Conservation (phyloP, 768 basidiomycete species). For the Termitomyces sp. region DNA sequence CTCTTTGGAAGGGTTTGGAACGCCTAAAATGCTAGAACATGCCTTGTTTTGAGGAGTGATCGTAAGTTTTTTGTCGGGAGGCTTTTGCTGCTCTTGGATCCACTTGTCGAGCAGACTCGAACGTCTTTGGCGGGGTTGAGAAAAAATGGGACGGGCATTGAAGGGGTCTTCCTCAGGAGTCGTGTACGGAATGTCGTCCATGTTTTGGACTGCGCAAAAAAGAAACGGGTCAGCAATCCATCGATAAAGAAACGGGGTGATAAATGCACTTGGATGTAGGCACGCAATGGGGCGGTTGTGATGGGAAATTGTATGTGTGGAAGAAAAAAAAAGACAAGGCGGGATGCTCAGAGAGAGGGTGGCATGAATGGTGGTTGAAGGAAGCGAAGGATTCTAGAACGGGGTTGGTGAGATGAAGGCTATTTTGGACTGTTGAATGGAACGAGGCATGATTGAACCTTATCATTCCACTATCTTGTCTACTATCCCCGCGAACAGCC, state of each 20-base stretch:
- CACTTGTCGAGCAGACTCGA: slow-evolving; percentile 51
- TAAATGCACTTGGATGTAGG: not conserved
- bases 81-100: slow-evolving; percentile 44
- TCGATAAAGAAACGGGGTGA: not conserved
- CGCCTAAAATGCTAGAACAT: slow-evolving; percentile 25
- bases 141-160: slow-evolving; percentile 29
- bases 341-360: not conserved
- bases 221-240: not conserved
- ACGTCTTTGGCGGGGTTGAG: slow-evolving; percentile 30
- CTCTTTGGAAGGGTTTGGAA: slow-evolving; percentile 14
- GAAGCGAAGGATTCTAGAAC: slow-evolving; percentile 12
- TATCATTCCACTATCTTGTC: slow-evolving; percentile 14
- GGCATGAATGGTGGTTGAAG: slow-evolving; percentile 13
- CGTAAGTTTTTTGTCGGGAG: slow-evolving; percentile 10
- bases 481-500: slow-evolving; percentile 60
- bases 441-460: slow-evolving; percentile 26
- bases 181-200: slow-evolving; percentile 42
- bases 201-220: slow-evolving; percentile 6
- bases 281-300: not conserved
- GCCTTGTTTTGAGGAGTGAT: slow-evolving; percentile 26
- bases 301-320: not conserved
- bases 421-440: slow-evolving; percentile 24
- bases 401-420: slow-evolving; percentile 27
- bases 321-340: not conserved
- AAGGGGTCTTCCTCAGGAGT: slow-evolving; percentile 49